Percentiles rank a stretch among this genome's conserved stretches.
These are phyloP conservation scores for Sporisorium scitamineum DNA, from an alignment of 1,284 basidiomycete genomes.

Conservation along the genomic window DNA sequence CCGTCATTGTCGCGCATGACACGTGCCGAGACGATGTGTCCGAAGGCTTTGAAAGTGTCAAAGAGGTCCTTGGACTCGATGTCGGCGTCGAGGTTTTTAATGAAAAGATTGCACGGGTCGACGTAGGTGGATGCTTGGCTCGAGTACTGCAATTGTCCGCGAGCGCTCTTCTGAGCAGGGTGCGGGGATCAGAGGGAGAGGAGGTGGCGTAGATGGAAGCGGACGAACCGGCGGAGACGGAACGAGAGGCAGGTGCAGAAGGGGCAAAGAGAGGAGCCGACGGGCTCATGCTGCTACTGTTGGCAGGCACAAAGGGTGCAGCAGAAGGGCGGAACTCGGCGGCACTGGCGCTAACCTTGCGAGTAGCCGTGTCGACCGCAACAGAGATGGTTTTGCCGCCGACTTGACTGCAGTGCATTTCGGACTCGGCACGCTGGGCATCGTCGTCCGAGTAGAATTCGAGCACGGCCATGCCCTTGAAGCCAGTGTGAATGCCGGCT, in stretches of 20 bases:
- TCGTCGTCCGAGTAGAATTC: conserved; percentile 56
- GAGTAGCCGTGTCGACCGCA: conserved; percentile 40
- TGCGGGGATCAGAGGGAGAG: conserved; percentile 3
- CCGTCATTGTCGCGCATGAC: conserved; percentile 90
- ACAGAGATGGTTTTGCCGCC: conserved; percentile 62
- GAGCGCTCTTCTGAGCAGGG: conserved; percentile 18
- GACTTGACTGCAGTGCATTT: conserved; percentile 61
- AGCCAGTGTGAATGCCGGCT: conserved; percentile 58
- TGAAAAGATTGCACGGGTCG: conserved; percentile 66
- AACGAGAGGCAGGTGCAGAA: conserved; percentile 25
- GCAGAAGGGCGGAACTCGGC: conserved; percentile 55
- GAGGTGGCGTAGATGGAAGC: conserved; percentile 52
- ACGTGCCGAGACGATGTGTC: conserved; percentile 77
- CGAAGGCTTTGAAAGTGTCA: conserved; percentile 56
- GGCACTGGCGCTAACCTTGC: conserved; percentile 36
- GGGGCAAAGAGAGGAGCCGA: conserved; percentile 54
- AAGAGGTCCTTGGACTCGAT: conserved; percentile 56
- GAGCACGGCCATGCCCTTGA: conserved; percentile 60
- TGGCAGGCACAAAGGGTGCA: conserved; percentile 51
- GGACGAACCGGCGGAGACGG: conserved; percentile 44
- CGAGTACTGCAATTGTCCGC: conserved; percentile 54
- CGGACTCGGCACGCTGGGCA: conserved; percentile 53
- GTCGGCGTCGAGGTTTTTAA: conserved; percentile 61
- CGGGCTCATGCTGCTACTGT: conserved; percentile 38
- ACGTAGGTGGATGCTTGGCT: conserved; percentile 56